A percentile compares a stretch with the other conserved stretches of the same genome.
Conservation (phyloP, 2,329 filamentous ascomycete species). For the Xylariaceae sp. region DNA sequence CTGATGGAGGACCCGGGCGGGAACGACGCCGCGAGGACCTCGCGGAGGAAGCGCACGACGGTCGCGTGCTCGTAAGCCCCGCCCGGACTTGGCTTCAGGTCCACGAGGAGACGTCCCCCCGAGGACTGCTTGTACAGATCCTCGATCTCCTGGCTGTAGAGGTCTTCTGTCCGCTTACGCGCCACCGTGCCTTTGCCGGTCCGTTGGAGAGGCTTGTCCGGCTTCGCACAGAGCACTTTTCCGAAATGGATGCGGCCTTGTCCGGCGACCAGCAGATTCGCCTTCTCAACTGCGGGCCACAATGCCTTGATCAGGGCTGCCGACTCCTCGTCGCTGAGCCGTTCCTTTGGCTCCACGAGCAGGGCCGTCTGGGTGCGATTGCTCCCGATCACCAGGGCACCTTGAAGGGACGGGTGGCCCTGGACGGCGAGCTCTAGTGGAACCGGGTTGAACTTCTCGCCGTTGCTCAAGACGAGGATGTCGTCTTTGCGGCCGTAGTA, state of each 20-base stretch:
- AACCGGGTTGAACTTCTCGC: slow-evolving; percentile 24
- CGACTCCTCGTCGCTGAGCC: not conserved
- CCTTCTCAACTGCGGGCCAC: slow-evolving; percentile 3
- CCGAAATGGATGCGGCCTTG: slow-evolving; percentile 11
- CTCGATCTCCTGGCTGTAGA: slow-evolving; percentile 12
- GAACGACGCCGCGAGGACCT: slow-evolving; percentile 2
- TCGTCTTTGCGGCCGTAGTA: slow-evolving; percentile 32
- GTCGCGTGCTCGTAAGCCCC: slow-evolving; percentile 1
- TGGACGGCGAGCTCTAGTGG: slow-evolving; percentile 4
- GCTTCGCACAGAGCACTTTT: slow-evolving; percentile 6
- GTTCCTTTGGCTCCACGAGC: slow-evolving; percentile 26
- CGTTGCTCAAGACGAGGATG: slow-evolving; percentile 34
- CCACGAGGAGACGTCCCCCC: slow-evolving; percentile 2
- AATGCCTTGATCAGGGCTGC: slow-evolving; percentile 2
- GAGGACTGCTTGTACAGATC: not conserved
- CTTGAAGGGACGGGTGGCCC: slow-evolving; percentile 5
- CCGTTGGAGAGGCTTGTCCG: slow-evolving; percentile 9
- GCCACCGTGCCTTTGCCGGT: slow-evolving; percentile 13
- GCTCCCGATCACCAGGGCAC: slow-evolving; percentile 25
- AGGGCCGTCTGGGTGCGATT: slow-evolving; percentile 27
- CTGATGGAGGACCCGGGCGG: slow-evolving; percentile 1
- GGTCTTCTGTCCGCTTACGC: slow-evolving; percentile 9
- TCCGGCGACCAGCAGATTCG: slow-evolving; percentile 7
- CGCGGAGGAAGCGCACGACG: slow-evolving; percentile 4
- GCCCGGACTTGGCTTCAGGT: not conserved